These are phyloP conservation scores for Harrya chromipes DNA, from an alignment of 768 basidiomycete genomes.

Conservation along the genomic window DNA sequence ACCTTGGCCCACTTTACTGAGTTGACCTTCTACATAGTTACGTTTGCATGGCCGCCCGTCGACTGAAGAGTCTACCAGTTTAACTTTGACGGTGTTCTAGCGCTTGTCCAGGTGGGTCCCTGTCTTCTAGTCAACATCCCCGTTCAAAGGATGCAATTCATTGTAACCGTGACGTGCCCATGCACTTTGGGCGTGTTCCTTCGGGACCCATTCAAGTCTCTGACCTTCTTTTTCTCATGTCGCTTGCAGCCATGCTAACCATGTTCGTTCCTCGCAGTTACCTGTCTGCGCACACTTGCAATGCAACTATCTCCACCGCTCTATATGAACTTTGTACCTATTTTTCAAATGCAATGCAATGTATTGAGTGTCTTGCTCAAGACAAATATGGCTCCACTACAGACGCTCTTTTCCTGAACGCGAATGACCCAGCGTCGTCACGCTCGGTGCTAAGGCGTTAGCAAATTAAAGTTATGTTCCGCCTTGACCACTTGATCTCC, in stretches of 20 bases:
- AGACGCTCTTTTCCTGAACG: neutral
- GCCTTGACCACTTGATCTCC: neutral
- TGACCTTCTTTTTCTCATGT: constrained; percentile 37
- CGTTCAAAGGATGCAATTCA: constrained; percentile 42
- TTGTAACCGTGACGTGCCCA: constrained; percentile 54
- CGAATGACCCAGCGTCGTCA: neutral
- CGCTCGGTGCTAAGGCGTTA: neutral
- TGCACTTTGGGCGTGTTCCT: constrained; percentile 61
- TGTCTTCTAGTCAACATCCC: neutral
- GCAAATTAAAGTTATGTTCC: constrained; percentile 6
- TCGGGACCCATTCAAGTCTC: constrained; percentile 83
- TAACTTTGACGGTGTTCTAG: too few species aligned
- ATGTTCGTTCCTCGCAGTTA: constrained; percentile 1
- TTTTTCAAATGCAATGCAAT: constrained; percentile 7
- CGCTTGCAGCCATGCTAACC: constrained; percentile 13
- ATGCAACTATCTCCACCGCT: neutral
- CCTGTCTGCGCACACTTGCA: neutral
- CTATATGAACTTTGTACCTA: constrained; percentile 17
- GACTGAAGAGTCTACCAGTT: neutral
- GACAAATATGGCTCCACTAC: neutral
- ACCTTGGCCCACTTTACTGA: constrained; percentile 5
- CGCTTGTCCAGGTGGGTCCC: constrained; percentile 13
- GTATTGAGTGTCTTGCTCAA: constrained; percentile 1
- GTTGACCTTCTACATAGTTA: neutral
- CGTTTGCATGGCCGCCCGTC: neutral